A percentile compares a stretch with the other conserved stretches of the same genome.
These are phyloP conservation scores for Dovyalis caffra DNA, from an alignment of 345 rosid genomes.

Conservation along the genomic window DNA sequence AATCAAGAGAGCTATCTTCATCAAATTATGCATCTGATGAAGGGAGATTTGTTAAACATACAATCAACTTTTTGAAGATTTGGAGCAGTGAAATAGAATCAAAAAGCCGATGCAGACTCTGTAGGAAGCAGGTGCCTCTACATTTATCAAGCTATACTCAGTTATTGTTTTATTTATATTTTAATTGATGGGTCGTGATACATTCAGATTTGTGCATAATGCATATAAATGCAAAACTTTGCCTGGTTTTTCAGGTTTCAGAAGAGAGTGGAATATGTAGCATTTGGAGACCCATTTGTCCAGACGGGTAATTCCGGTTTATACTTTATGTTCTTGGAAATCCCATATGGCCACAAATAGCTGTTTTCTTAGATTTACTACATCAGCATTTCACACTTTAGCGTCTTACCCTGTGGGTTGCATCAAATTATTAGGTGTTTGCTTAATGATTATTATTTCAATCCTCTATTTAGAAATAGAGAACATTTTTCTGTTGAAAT, in stretches of 20 bases:
- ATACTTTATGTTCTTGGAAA: background rate
- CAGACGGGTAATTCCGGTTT: slow-evolving; percentile 59
- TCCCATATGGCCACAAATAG: background rate
- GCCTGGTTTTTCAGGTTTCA: slow-evolving; percentile 44
- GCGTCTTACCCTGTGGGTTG: too few relatives aligned
- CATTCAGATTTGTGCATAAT: background rate
- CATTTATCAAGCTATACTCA: slow-evolving; percentile 15
- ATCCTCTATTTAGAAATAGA: too few relatives aligned
- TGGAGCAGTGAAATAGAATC: slow-evolving; percentile 86
- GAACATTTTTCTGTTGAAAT: too few relatives aligned
- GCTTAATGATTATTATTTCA: too few relatives aligned
- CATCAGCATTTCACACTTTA: too few relatives aligned
- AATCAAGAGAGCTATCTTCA: slow-evolving; percentile 63
- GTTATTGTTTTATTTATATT: background rate
- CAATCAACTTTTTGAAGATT: slow-evolving; percentile 68
- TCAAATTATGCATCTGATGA: slow-evolving; percentile 49
- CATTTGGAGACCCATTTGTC: slow-evolving; percentile 94
- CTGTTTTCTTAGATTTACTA: too few relatives aligned
- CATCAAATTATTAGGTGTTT: too few relatives aligned
- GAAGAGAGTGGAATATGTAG: slow-evolving; percentile 63
- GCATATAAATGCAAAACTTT: background rate
- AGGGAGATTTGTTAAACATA: slow-evolving; percentile 65
- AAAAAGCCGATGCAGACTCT: slow-evolving; percentile 68
- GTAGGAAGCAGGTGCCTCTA: slow-evolving; percentile 68
- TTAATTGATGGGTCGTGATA: too few relatives aligned